Evolutionary conservation across 177 flowering plant genomes (phyloP).

Genomic region (Telopea speciosissima): DNA sequence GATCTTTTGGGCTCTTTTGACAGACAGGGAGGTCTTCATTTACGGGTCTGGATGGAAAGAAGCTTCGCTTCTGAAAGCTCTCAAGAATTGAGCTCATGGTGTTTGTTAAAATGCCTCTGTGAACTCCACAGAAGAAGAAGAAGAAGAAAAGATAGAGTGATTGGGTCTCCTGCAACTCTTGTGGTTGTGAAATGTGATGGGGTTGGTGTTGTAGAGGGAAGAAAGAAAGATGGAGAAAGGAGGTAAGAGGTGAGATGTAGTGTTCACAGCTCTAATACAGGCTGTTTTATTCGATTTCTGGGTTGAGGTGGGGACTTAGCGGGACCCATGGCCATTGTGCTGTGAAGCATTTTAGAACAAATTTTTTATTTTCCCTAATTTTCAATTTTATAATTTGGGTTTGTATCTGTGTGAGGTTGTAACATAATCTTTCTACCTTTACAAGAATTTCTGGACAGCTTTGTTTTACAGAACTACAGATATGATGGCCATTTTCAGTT

Average conservation of each 20-base stretch:
- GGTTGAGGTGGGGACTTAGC: no score
- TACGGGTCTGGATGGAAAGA: conserved; percentile 12
- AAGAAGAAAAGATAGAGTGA: not conserved
- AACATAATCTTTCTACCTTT: no score
- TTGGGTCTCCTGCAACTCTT: no score
- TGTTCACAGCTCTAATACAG: conserved; percentile 25
- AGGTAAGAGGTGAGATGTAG: conserved; percentile 3
- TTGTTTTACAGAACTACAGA: no score
- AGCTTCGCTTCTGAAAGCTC: conserved; percentile 18
- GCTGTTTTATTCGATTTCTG: conserved; percentile 21
- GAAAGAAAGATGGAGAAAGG: not conserved
- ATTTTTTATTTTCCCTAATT: not conserved
- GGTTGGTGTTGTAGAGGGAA: no score
- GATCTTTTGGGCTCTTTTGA: conserved; percentile 13
- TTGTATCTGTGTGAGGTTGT: no score
- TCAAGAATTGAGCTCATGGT: conserved; percentile 28
- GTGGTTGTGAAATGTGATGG: no score
- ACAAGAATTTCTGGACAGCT: no score
- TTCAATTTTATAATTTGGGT: no score
- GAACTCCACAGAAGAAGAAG: not conserved
- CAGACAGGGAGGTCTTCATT: conserved; percentile 28
- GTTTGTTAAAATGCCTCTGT: not conserved
- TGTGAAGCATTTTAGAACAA: not conserved
- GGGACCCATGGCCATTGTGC: conserved; percentile 1
- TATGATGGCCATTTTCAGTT: no score